These are phyloP conservation scores for Tulasnella sp. DNA, from an alignment of 768 basidiomycete species.

Conservation along the genomic window DNA sequence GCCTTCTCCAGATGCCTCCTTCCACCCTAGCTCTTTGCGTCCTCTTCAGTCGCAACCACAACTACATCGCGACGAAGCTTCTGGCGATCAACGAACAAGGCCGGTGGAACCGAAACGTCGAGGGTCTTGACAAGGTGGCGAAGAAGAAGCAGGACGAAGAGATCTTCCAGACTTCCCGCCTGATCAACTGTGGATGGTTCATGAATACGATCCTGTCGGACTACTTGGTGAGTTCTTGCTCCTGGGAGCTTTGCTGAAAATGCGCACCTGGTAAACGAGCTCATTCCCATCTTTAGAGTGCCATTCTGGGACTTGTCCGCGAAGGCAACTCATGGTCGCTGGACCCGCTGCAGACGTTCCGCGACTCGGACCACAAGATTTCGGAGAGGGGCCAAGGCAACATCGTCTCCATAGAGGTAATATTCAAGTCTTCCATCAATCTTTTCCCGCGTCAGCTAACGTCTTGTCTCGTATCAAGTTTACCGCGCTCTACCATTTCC, in stretches of 20 bases:
- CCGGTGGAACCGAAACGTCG: constrained; percentile 58
- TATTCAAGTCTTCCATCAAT: not conserved
- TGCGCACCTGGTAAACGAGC: not conserved
- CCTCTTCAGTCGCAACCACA: constrained; percentile 77
- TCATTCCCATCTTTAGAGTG: constrained; percentile 11
- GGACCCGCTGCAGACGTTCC: not conserved
- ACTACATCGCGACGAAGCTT: constrained; percentile 72
- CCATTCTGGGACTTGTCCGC: constrained; percentile 26
- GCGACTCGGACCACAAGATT: not conserved
- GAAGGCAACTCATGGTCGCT: constrained; percentile 29
- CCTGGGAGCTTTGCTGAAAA: not conserved
- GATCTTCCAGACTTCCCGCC: constrained; percentile 50
- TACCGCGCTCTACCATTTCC: constrained; percentile 44
- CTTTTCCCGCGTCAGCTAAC: not conserved
- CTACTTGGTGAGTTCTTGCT: constrained; percentile 26
- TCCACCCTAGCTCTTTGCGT: constrained; percentile 67
- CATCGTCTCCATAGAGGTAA: constrained; percentile 27
- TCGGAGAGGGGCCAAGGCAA: constrained; percentile 25
- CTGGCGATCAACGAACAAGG: constrained; percentile 81
- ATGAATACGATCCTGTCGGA: constrained; percentile 37
- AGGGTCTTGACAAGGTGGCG: not conserved
- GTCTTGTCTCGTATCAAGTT: not conserved
- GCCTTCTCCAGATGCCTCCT: constrained; percentile 70
- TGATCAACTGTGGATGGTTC: constrained; percentile 63
- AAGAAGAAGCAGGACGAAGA: constrained; percentile 30